Base-by-base conservation (phyloP, 2,329 filamentous ascomycete genomes). In the Cladorrhinum sp. region DNA sequence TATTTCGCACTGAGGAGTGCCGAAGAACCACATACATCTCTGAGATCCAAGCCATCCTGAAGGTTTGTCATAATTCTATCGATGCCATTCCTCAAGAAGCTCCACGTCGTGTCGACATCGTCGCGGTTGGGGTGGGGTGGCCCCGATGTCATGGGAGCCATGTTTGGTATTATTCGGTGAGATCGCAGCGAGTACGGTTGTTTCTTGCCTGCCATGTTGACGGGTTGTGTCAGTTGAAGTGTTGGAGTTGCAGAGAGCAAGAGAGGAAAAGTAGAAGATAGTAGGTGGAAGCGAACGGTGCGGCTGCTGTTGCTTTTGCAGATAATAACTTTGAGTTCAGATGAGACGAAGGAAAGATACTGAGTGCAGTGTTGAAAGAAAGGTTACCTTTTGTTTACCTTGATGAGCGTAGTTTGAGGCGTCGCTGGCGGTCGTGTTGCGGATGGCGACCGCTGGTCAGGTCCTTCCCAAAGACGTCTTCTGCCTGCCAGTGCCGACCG, bases 31-130 rank as follows among this genome's bases (percentile, higher is more conserved):
- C 85, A 71, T 79, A 90, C 87, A 69, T 91, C 94, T 69, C 89
- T 86, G 87, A 98, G 92, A 72, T 97, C 93, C 77, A 99, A 90
- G 63, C 95, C 95, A 67, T 92, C 89, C 71, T 94, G 90, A 26
- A 98, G 82, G 72, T 96, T 90, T 68, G 86, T 86, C 94, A 99
- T 98, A 72, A 99, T 96, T 73, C 89, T 91, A 66, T 92, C 87
- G 68, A 99, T 92, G 66, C 94, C 93, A 64, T 83, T 82, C 75
- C 97, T 89, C 57, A 99, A 82, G 75, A 96, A 98, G 61, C 82
- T 81, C 95, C 95, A 99, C 78, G 66, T 68, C 36, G 61, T 65
- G 30, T 74, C 76, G 65, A 84, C 83, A 68, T 87, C 85, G 75
- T 88, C 86, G 66, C 82, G 77, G 70, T 85, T 85, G 14, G 85